Evolutionary conservation across 2,329 filamentous ascomycete species (phyloP), one percentile per base, ranked within the genome.

Genomic region (Aureobasidium vineae): DNA sequence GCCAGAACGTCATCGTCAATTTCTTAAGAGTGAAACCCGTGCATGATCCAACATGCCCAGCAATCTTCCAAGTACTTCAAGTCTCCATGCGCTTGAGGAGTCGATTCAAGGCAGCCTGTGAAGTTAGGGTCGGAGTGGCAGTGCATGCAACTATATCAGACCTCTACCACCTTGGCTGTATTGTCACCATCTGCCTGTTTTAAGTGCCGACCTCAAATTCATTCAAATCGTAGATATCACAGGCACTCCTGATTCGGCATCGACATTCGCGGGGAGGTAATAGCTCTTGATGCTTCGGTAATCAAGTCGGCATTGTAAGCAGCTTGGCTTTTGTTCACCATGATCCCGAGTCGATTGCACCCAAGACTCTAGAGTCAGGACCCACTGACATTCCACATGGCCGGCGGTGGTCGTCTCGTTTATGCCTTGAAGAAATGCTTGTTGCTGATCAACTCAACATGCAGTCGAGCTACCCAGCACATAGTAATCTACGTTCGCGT

Each of bases 91-190:
- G 21, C 33, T 16, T 38, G 41, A 10, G n/a, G 5, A 11, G 11
- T 49, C 31, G 11, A 36, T 26, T 7, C 10, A n/a, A 21, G 15
- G 6, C 31, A 49, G 21, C 16, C 10, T 23, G 15, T 21, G 8
- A n/a, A 13, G n/a, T 11, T 50, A 38, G 31, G 43, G 7, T 8
- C 15, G 7, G 4, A 13, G 33, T 40, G 31, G 45, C 59, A 50
- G 59, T 63, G 59, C 43, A 50, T 49, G 23, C 43, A 50, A 40
- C 45, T 40, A 13, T 6, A 5, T 31, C 45, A 19, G 23, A 6
- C 45, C 31, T 63, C 59, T 40, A 28, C 3, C 33, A 38, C 13
- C 45, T 50, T 50, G 59, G 59, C 59, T 40, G 43, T 45, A 10
- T 49, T 40, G 4, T 15, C 31, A 11, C n/a, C 26, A 45, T 40